These are phyloP conservation scores for Saururus chinensis DNA, from an alignment of 164 flowering plant species.

Conservation along the genomic window DNA sequence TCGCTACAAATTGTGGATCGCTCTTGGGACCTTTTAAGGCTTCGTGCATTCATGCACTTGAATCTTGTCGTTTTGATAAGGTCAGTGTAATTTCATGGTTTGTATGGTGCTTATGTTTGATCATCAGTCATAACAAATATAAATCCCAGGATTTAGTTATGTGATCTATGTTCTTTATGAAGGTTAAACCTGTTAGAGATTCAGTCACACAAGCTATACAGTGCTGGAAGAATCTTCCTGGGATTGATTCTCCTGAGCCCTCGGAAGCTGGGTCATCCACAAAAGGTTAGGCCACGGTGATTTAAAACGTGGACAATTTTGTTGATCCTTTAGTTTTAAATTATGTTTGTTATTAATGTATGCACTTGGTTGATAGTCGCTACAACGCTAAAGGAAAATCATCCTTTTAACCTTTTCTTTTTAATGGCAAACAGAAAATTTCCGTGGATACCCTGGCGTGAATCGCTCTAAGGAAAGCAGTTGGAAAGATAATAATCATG, in stretches of 20 bases:
- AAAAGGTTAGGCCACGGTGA: slow-evolving; percentile 32
- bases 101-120: background rate
- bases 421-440: slow-evolving; percentile 35
- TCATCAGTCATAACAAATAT: background rate
- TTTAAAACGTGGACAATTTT: background rate
- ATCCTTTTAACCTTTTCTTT: slow-evolving; percentile 2
- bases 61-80: slow-evolving; percentile 93
- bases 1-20: slow-evolving; percentile 43
- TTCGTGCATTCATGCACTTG: slow-evolving; percentile 58
- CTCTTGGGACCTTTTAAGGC: slow-evolving; percentile 40
- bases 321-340: background rate
- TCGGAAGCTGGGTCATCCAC: slow-evolving; percentile 77
- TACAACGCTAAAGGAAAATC: no score
- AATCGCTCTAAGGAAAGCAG: slow-evolving; percentile 37
- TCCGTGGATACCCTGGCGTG: slow-evolving; percentile 34
- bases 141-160: slow-evolving; percentile 6
- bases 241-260: slow-evolving; percentile 46
- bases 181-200: slow-evolving; percentile 98
- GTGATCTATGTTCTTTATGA: slow-evolving; percentile 10
- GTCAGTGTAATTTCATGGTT: slow-evolving; percentile 19
- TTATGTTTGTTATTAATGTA: background rate
- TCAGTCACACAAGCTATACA: slow-evolving; percentile 56
- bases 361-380: no score
- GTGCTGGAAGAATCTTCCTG: slow-evolving; percentile 52
- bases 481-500: slow-evolving; percentile 28